Evolutionary conservation across 2,329 filamentous ascomycete species (phyloP).

Genomic region (Tolypocladium nubicola): DNA sequence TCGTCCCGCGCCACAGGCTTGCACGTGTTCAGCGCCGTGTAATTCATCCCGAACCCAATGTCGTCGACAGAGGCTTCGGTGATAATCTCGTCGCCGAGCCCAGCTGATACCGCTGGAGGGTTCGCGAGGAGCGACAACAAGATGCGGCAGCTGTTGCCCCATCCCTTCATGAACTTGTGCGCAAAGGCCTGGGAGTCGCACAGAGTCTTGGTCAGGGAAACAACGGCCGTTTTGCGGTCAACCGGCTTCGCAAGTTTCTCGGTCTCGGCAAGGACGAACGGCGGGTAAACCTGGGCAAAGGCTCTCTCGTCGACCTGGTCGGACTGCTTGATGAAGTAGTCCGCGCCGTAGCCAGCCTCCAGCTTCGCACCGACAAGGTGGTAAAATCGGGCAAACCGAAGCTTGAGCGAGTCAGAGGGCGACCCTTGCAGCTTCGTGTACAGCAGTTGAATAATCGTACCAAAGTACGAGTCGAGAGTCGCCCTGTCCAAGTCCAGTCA

Average conservation of each 20-base stretch:
- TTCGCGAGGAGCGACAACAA: slow-evolving; percentile 83
- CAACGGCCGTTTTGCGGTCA: slow-evolving; percentile 86
- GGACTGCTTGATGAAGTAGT: slow-evolving; percentile 82
- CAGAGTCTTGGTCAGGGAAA: slow-evolving; percentile 87
- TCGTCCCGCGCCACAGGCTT: slow-evolving; percentile 64
- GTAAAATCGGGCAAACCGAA: slow-evolving; percentile 88
- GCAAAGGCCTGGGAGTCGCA: slow-evolving; percentile 80
- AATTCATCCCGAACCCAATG: slow-evolving; percentile 87
- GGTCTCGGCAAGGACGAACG: slow-evolving; percentile 78
- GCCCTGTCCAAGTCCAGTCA: slow-evolving; percentile 27
- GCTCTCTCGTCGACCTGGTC: slow-evolving; percentile 70
- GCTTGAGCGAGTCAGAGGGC: slow-evolving; percentile 66
- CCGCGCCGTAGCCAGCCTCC: slow-evolving; percentile 75
- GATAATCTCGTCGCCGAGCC: slow-evolving; percentile 64
- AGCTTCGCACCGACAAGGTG: slow-evolving; percentile 75
- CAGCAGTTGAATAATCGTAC: slow-evolving; percentile 69
- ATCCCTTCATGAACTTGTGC: slow-evolving; percentile 74
- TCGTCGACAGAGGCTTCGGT: slow-evolving; percentile 90
- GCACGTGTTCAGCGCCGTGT: slow-evolving; percentile 88
- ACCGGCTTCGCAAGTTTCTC: slow-evolving; percentile 78
- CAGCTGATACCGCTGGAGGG: slow-evolving; percentile 57
- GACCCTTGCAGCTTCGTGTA: slow-evolving; percentile 64
- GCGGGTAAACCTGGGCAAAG: slow-evolving; percentile 78
- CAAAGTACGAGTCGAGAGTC: slow-evolving; percentile 65
- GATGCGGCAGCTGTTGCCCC: slow-evolving; percentile 83